Conservation (phyloP, 441 rosid genomes). For the Adansonia gregorii region DNA sequence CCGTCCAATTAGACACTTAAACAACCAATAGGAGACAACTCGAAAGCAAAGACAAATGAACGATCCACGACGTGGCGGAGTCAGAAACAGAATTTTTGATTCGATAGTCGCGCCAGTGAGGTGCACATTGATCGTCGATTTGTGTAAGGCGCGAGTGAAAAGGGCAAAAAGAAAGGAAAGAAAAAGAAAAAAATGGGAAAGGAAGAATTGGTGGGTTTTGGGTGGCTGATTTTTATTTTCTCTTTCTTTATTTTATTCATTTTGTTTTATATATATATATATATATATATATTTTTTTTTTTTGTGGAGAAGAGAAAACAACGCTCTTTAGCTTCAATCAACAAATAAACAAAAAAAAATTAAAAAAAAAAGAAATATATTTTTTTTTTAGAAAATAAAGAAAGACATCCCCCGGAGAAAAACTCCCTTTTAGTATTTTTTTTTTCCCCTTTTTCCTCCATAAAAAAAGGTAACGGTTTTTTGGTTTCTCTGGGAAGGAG, state of each 20-base stretch:
- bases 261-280: slow-evolving; percentile 16
- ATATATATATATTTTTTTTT: no score
- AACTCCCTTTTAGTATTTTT: slow-evolving; percentile 29
- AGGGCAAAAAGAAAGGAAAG: neutral
- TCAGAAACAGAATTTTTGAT: neutral
- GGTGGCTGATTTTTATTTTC: slow-evolving; percentile 45
- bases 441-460: slow-evolving; percentile 21
- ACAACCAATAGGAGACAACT: neutral
- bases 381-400: neutral
- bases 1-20: neutral
- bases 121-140: slow-evolving; percentile 16
- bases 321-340: slow-evolving; percentile 42
- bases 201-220: slow-evolving; percentile 27
- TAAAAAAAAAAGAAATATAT: neutral
- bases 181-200: neutral
- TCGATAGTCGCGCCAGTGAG: neutral
- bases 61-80: neutral
- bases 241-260: slow-evolving; percentile 1
- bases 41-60: neutral
- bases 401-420: slow-evolving; percentile 13
- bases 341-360: neutral
- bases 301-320: slow-evolving; percentile 64
- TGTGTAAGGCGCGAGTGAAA: slow-evolving; percentile 34
- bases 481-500: slow-evolving; percentile 32
- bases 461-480: slow-evolving; percentile 24